Evolutionary conservation across 169 alveolate genomes (phyloP).

Genomic region (Plasmodium coatneyi): DNA sequence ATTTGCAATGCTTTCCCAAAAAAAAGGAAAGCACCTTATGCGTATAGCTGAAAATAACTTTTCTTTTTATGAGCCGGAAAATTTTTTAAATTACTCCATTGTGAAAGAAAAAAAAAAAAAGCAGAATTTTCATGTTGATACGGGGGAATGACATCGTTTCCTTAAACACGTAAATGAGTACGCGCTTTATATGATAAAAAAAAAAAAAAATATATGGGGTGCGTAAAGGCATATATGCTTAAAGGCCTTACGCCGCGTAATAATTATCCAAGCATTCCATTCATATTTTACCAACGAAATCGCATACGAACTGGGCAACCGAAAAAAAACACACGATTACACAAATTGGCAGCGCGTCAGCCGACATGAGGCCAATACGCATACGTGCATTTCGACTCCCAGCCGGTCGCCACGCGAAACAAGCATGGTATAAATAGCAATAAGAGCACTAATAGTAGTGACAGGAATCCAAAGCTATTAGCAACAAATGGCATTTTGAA

Average conservation of each 20-base stretch:
- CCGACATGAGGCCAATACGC: neutral
- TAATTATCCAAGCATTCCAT: neutral
- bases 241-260: neutral
- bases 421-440: neutral
- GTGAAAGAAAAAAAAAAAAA: neutral
- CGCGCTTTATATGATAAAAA: neutral
- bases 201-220: neutral
- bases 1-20: neutral
- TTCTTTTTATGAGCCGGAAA: neutral
- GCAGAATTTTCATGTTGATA: neutral
- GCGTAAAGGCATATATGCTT: neutral
- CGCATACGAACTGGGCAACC: neutral
- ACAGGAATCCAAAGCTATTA: neutral
- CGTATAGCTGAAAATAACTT: neutral
- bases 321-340: conserved; percentile 1
- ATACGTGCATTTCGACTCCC: neutral
- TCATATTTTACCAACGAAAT: neutral
- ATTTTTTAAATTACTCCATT: neutral
- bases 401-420: neutral
- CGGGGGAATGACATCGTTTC: neutral
- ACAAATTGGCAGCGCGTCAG: neutral
- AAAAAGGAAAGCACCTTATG: neutral
- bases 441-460: neutral
- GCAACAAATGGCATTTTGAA: neutral
- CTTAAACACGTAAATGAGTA: neutral